A percentile compares a stretch with the other conserved stretches of the same genome.
These are phyloP conservation scores for Millerozyma acaciae DNA, from an alignment of 805 yeast species.

Conservation along the genomic window DNA sequence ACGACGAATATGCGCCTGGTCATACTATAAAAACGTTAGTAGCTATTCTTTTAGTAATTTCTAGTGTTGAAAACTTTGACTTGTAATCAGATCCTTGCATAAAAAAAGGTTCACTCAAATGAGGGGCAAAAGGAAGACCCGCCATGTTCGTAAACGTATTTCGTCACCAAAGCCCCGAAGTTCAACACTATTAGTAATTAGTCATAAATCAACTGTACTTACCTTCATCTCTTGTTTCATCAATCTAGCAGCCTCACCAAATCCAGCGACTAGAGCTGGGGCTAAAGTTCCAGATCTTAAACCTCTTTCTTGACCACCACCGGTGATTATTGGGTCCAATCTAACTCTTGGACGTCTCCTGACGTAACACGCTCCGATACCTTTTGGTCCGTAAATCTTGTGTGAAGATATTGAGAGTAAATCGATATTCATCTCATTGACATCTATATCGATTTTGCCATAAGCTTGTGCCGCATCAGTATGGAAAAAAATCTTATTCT, in stretches of 20 bases:
- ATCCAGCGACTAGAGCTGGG: conserved; percentile 93
- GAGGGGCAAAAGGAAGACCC: too few species aligned
- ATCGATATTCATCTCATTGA: conserved; percentile 89
- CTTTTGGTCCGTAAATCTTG: conserved; percentile 97
- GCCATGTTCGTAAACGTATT: not conserved
- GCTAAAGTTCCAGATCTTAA: conserved; percentile 94
- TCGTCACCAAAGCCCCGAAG: not conserved
- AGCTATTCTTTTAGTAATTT: not conserved
- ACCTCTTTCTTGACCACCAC: conserved; percentile 99
- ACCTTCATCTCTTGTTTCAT: conserved; percentile 63
- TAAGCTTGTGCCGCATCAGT: conserved; percentile 97
- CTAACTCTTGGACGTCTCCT: conserved; percentile 98
- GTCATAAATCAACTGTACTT: conserved; percentile 7
- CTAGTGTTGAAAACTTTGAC: not conserved
- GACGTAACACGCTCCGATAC: conserved; percentile 91
- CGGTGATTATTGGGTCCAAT: conserved; percentile 88
- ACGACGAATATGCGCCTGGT: conserved; percentile 61
- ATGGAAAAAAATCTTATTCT: conserved; percentile 90
- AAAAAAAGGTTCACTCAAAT: conserved; percentile 6
- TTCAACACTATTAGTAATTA: too few species aligned
- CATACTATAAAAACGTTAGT: conserved; percentile 37
- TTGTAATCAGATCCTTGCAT: conserved; percentile 19
- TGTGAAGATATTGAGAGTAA: conserved; percentile 92
- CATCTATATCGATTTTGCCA: conserved; percentile 91
- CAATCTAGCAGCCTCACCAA: conserved; percentile 94